Evolutionary conservation across 164 flowering plant species (phyloP), one percentile per base, ranked within the genome.

Genomic region (Aristolochia contorta): DNA sequence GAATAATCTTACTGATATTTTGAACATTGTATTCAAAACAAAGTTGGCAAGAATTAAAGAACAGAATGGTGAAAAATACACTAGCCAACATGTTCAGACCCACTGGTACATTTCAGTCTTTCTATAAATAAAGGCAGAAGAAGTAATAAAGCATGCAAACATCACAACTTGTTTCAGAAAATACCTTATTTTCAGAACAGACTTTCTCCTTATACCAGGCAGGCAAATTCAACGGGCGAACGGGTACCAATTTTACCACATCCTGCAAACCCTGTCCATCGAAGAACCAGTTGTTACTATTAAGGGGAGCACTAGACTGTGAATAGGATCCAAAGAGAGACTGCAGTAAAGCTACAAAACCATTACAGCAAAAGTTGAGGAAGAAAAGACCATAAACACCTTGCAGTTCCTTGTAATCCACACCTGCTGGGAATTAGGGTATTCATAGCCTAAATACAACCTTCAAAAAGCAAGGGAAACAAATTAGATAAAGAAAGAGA

Each of bases 191-290:
- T 52, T 72, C 47, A 48, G 93, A 83, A 69, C 85, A 81, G 16
- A 87, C 89, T 76, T 87, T 89, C 75, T 90, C 97, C 79, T 84
- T 90, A 78, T 90, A 90, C 97, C 97, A 90, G 63, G 72, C 73
- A 60, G 97, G 97, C 58, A 87, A 74, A 66, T 87, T 74, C 47
- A 71, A 65, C 58, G 86, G 79, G 75, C 84, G 77, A 64, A 89
- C 79, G 1, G 91, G 84, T 52, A 89, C 85, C 75, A 86, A 70
- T 65, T 83, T 72, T 49, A 84, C 84, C 71, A 74, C 68, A 21
- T 86, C 89, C 64, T 86, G 86, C 69, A 86, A 71, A 16, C 91
- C 93, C 96, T 89, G 80, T 59, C 62, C 43, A 45, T n/a, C 30
- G 21, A 3, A 53, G 9, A 23, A 22, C 27, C 12, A 53, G 27